These are phyloP conservation scores for Sechiopsis laciniata DNA, from an alignment of 306 rosid species.

Conservation along the genomic window DNA sequence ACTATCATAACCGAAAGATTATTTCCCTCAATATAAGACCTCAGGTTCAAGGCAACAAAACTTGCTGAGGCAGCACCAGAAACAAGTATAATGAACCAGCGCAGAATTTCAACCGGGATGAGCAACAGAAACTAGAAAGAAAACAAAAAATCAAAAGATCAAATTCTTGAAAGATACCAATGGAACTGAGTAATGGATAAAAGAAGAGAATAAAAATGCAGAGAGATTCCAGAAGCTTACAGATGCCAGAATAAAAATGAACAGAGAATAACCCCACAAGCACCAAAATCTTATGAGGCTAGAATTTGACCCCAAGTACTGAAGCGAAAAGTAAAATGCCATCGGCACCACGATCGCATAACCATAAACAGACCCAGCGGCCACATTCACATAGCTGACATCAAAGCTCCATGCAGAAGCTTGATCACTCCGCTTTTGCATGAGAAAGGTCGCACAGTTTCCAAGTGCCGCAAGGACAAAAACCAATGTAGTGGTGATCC, in stretches of 20 bases:
- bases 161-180: not conserved
- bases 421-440: slow-evolving; percentile 44
- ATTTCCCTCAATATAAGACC: slow-evolving; percentile 40
- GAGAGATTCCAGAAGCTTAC: slow-evolving; percentile 50
- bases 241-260: slow-evolving; percentile 68
- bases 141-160: not conserved
- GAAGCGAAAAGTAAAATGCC: slow-evolving; percentile 81
- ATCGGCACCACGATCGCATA: slow-evolving; percentile 73
- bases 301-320: slow-evolving; percentile 69
- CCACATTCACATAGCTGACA: slow-evolving; percentile 71
- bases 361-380: slow-evolving; percentile 79
- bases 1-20: slow-evolving; percentile 49
- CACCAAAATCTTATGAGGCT: slow-evolving; percentile 84
- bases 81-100: slow-evolving; percentile 69
- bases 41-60: slow-evolving; percentile 79
- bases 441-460: slow-evolving; percentile 89
- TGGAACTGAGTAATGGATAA: not conserved
- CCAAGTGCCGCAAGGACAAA: slow-evolving; percentile 84
- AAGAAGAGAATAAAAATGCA: not conserved
- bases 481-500: slow-evolving; percentile 92
- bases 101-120: slow-evolving; percentile 70
- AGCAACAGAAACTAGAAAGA: slow-evolving; percentile 69
- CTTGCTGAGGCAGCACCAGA: slow-evolving; percentile 73
- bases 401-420: slow-evolving; percentile 69
- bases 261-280: slow-evolving; percentile 98